These are phyloP conservation scores for Silene latifolia DNA, from an alignment of 148 eudicot species.

Conservation along the genomic window DNA sequence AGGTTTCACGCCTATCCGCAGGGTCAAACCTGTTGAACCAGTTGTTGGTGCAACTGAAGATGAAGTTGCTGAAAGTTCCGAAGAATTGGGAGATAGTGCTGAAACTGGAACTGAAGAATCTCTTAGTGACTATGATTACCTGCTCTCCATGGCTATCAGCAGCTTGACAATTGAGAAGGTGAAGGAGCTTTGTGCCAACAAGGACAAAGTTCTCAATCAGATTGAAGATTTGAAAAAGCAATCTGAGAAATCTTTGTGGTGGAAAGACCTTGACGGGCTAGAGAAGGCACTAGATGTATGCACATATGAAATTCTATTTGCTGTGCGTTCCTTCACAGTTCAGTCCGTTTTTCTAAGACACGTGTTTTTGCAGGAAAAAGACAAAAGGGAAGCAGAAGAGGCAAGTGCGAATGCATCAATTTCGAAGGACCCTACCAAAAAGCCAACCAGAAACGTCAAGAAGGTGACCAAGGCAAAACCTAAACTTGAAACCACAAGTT, in stretches of 20 bases:
- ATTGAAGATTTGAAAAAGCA: slow-evolving; percentile 56
- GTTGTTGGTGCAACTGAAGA: slow-evolving; percentile 51
- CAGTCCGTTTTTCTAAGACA: slow-evolving; percentile 2
- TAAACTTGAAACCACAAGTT: slow-evolving; percentile 28
- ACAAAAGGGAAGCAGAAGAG: slow-evolving; percentile 43
- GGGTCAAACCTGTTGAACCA: slow-evolving; percentile 43
- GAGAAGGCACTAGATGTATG: slow-evolving; percentile 64
- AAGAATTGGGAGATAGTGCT: slow-evolving; percentile 9
- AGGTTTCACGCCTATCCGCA: slow-evolving; percentile 79
- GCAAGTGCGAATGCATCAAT: slow-evolving; percentile 28
- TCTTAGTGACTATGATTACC: slow-evolving; percentile 70
- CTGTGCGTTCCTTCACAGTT: not conserved
- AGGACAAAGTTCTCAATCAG: slow-evolving; percentile 45
- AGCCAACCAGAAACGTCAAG: slow-evolving; percentile 44
- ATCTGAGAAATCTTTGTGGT: slow-evolving; percentile 60
- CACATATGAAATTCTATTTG: not conserved
- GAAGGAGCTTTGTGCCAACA: slow-evolving; percentile 54
- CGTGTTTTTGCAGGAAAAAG: slow-evolving; percentile 49
- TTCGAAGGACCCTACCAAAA: slow-evolving; percentile 33
- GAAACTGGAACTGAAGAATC: slow-evolving; percentile 1
- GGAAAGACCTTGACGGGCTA: slow-evolving; percentile 69
- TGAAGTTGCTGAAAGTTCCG: slow-evolving; percentile 39
- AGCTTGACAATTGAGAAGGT: slow-evolving; percentile 75
- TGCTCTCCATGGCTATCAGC: slow-evolving; percentile 68
- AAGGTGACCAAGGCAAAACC: slow-evolving; percentile 43